Evolutionary conservation across 2,329 filamentous ascomycete genomes (phyloP).

Genomic region (Colletotrichum orchidophilum): DNA sequence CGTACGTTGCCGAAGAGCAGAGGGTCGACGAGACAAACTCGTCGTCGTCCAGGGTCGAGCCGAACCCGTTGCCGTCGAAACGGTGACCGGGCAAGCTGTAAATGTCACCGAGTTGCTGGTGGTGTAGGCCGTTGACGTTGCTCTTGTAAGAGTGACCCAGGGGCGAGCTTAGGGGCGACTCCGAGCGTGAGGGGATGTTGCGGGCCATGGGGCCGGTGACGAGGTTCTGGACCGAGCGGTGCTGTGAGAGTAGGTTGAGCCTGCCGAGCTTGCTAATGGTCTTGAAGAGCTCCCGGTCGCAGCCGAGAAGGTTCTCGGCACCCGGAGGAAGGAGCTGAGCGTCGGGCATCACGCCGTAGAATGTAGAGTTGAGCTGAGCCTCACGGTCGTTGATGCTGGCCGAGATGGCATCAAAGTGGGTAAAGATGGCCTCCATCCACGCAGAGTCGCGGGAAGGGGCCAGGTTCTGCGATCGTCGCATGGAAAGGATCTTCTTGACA

Average conservation of each 20-base stretch:
- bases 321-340: slow-evolving; percentile 65
- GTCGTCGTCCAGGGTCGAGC: slow-evolving; percentile 63
- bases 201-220: slow-evolving; percentile 31
- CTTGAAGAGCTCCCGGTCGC: slow-evolving; percentile 87
- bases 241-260: slow-evolving; percentile 84
- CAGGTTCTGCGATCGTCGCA: slow-evolving; percentile 68
- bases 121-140: slow-evolving; percentile 38
- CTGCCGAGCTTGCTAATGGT: slow-evolving; percentile 85
- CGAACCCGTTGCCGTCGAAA: slow-evolving; percentile 75
- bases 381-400: slow-evolving; percentile 93
- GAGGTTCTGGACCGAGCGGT: slow-evolving; percentile 60
- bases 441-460: slow-evolving; percentile 74
- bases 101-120: slow-evolving; percentile 41
- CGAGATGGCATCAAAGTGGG: slow-evolving; percentile 93
- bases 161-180: slow-evolving; percentile 53
- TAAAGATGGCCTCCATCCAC: slow-evolving; percentile 94
- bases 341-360: slow-evolving; percentile 65
- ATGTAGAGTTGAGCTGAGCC: slow-evolving; percentile 76
- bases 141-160: slow-evolving; percentile 54
- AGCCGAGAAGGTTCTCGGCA: slow-evolving; percentile 86
- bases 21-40: slow-evolving; percentile 56
- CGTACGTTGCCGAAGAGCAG: slow-evolving; percentile 55
- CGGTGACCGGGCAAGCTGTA: slow-evolving; percentile 59
- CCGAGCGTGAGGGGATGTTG: slow-evolving; percentile 41
- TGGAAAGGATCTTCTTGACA: slow-evolving; percentile 86